Percentiles rank a stretch among this genome's conserved stretches.
phyloP scores from a whole-genome alignment of 1,284 basidiomycete genomes.

The Cutaneotrichosporon cutaneum region DNA sequence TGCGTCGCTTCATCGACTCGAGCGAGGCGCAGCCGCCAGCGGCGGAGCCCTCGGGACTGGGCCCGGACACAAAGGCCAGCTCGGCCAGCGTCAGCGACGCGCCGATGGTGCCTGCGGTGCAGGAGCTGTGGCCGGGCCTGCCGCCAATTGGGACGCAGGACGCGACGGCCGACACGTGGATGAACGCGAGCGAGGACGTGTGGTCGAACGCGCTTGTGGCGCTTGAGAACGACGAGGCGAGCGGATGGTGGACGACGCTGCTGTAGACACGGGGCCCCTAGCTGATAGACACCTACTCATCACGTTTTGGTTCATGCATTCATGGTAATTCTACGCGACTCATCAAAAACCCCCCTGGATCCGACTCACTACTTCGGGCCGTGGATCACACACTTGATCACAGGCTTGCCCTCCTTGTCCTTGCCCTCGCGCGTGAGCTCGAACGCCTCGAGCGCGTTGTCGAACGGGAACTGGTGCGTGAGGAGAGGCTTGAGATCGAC shows the following conservation, averaged over 20 bases:
- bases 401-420: conserved; percentile 61
- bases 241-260: conserved; percentile 28
- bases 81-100: conserved; percentile 2
- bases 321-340: neutral
- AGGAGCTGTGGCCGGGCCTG: conserved; percentile 24
- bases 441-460: conserved; percentile 59
- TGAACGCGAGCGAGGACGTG: conserved; percentile 26
- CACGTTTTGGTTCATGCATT: neutral
- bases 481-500: conserved; percentile 59
- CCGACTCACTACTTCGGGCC: conserved; percentile 49
- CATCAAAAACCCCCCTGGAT: neutral
- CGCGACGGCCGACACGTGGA: conserved; percentile 13
- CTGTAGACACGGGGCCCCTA: conserved; percentile 10
- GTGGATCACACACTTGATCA: conserved; percentile 53
- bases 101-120: conserved; percentile 14
- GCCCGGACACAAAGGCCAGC: neutral
- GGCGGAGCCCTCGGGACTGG: neutral
- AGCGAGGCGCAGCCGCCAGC: neutral
- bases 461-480: conserved; percentile 62
- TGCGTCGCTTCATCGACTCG: conserved; percentile 25
- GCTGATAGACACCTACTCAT: no score
- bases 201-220: conserved; percentile 27
- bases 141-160: conserved; percentile 13
- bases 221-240: conserved; percentile 27
- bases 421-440: conserved; percentile 64